Conservation (phyloP, 257 asterid genomes). For the Solanum clarkiae region DNA sequence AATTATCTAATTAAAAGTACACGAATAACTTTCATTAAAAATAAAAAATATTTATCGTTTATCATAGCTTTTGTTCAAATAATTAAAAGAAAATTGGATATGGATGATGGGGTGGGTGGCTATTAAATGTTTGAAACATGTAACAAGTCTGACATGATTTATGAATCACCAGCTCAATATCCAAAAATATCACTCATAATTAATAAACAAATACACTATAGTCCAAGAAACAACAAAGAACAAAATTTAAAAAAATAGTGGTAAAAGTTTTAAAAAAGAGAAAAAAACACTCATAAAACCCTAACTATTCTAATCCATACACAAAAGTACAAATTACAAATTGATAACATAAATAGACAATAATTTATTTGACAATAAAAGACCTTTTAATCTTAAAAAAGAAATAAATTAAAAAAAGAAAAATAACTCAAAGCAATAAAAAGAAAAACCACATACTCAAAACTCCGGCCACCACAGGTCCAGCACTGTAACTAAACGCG, state of each 20-base stretch:
- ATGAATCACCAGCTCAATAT: background rate
- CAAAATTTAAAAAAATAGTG: background rate
- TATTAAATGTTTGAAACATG: background rate
- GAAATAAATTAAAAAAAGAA: background rate
- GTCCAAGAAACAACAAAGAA: background rate
- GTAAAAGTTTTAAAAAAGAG: background rate
- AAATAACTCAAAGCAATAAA: background rate
- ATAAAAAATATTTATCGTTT: background rate
- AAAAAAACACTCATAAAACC: background rate
- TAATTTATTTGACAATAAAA: background rate
- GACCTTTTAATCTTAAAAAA: background rate
- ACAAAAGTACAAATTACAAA: background rate
- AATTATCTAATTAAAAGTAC: too few relatives aligned
- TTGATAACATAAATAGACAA: background rate
- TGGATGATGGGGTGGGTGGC: background rate
- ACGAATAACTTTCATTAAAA: background rate
- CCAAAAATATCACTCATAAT: background rate
- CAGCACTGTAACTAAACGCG: background rate
- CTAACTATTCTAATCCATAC: background rate
- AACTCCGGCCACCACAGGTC: background rate
- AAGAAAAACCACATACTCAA: background rate
- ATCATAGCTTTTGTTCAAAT: background rate
- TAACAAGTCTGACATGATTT: background rate
- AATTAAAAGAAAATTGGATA: background rate
- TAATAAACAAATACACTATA: background rate